Conservation (phyloP, 805 yeast genomes). For the Hanseniaspora lindneri region DNA sequence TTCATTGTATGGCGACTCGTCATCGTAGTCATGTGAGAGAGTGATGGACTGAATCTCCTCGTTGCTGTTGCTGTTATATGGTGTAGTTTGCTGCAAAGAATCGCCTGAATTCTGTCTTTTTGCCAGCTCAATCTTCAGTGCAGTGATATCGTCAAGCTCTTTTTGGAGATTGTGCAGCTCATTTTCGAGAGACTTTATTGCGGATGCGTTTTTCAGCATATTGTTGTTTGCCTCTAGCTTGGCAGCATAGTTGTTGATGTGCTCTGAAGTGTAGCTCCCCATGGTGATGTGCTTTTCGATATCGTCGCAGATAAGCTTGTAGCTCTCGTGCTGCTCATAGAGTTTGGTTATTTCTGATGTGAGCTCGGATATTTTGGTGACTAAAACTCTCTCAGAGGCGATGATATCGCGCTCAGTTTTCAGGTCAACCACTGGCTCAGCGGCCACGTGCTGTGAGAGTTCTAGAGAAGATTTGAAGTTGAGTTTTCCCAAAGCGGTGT, state of each 20-base stretch:
- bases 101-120: background rate
- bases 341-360: conserved; percentile 1
- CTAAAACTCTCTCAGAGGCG: conserved; percentile 21
- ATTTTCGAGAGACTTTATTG: conserved; percentile 24
- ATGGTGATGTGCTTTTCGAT: conserved; percentile 26
- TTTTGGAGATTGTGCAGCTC: conserved; percentile 22
- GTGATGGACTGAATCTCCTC: background rate
- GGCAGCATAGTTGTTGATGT: conserved; percentile 28
- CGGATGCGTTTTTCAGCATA: conserved; percentile 26
- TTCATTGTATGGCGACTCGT: background rate
- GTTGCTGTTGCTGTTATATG: background rate
- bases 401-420: conserved; percentile 21
- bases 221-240: conserved; percentile 28
- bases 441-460: background rate
- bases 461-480: too few relatives aligned
- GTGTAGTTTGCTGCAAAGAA: too few relatives aligned
- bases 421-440: conserved; percentile 22
- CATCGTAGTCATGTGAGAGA: too few relatives aligned
- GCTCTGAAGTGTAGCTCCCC: conserved; percentile 30
- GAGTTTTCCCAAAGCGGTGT: too few relatives aligned
- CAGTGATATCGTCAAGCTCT: conserved; percentile 16
- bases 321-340: conserved; percentile 15
- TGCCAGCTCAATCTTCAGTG: background rate
- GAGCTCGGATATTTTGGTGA: conserved; percentile 20
- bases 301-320: conserved; percentile 23